These are phyloP conservation scores for Holtermannia corniformis DNA, from an alignment of 768 basidiomycete genomes.

Conservation along the genomic window DNA sequence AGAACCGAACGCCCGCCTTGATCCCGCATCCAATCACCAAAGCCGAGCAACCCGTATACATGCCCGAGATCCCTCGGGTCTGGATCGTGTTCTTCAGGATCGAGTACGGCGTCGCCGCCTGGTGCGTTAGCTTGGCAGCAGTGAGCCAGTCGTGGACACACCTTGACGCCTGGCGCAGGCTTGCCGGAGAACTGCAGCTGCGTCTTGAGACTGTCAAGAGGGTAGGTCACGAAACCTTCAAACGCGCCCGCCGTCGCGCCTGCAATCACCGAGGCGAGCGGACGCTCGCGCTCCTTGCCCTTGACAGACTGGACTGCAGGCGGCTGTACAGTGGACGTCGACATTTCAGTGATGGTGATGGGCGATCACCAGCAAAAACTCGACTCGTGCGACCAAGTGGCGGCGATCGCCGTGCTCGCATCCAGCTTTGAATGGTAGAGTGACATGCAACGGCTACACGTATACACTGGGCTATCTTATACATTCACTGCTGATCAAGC, in stretches of 20 bases:
- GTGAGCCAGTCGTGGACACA: slow-evolving; percentile 6
- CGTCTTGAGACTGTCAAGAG: slow-evolving; percentile 88
- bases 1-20: slow-evolving; percentile 93
- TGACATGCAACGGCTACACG: no score
- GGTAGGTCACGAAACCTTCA: slow-evolving; percentile 74
- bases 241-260: slow-evolving; percentile 86
- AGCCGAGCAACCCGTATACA: slow-evolving; percentile 90
- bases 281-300: slow-evolving; percentile 53
- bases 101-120: slow-evolving; percentile 61
- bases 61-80: slow-evolving; percentile 64
- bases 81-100: slow-evolving; percentile 67
- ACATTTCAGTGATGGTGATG: no score
- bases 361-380: no score
- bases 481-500: no score
- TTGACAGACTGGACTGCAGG: slow-evolving; percentile 6
- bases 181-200: slow-evolving; percentile 64
- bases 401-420: no score
- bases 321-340: neutral
- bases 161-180: slow-evolving; percentile 36
- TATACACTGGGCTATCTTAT: no score
- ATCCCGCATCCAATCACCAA: slow-evolving; percentile 80
- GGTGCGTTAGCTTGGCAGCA: neutral
- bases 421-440: no score
- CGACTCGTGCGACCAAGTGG: no score
- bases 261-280: slow-evolving; percentile 74